Conservation (phyloP, 129 eudicot genomes). For the Chrysanthemum makinoi region DNA sequence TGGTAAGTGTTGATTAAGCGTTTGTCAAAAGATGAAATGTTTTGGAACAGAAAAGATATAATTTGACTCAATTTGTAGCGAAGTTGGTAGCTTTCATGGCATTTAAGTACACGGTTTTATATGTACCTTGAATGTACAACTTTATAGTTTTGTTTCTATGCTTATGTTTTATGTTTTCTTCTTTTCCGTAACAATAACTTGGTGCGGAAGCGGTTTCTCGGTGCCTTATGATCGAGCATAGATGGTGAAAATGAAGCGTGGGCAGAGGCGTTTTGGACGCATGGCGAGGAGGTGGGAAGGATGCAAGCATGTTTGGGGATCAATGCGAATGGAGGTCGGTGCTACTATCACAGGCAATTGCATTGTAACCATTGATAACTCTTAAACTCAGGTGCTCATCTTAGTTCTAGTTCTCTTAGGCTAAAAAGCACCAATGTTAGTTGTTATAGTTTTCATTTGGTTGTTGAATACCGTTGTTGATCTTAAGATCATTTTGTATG, state of each 20-base stretch:
- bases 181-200: slow-evolving; percentile 1
- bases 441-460: too few relatives aligned
- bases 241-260: slow-evolving; percentile 68
- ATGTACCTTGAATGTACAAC: too few relatives aligned
- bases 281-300: slow-evolving; percentile 49
- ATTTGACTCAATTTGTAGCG: too few relatives aligned
- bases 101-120: too few relatives aligned
- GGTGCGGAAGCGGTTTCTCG: slow-evolving; percentile 56
- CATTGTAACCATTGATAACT: slow-evolving; percentile 32
- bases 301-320: slow-evolving; percentile 71
- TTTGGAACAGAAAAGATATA: too few relatives aligned
- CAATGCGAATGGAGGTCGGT: slow-evolving; percentile 70
- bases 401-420: background rate
- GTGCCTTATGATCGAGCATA: slow-evolving; percentile 84
- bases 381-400: background rate
- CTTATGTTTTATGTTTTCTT: background rate
- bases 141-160: too few relatives aligned
- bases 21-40: too few relatives aligned
- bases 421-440: background rate
- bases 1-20: too few relatives aligned
- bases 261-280: slow-evolving; percentile 50
- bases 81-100: too few relatives aligned
- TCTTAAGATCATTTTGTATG: too few relatives aligned
- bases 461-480: too few relatives aligned
- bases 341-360: slow-evolving; percentile 85